Percentiles rank a stretch among this genome's conserved stretches.
Conservation (phyloP, 1,284 basidiomycete species). For the Ganoderma leucocontextum region DNA sequence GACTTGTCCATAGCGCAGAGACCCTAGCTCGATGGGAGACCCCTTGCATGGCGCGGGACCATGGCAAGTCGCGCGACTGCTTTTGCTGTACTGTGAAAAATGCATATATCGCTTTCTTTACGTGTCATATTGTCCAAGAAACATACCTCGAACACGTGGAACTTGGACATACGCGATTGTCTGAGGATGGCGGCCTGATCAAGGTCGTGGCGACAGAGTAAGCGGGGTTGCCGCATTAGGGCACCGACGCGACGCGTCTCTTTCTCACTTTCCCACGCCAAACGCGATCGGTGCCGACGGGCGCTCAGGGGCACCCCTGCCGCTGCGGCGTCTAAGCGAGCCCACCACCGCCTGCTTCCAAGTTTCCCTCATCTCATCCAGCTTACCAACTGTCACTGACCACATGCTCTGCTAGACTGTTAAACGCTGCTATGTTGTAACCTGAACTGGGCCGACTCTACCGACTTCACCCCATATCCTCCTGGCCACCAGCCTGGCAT, state of each 20-base stretch:
- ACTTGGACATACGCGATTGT: constrained; percentile 29
- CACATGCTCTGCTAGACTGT: too few relatives aligned
- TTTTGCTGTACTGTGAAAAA: constrained; percentile 70
- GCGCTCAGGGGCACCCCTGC: neutral
- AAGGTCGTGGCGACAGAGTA: constrained; percentile 23
- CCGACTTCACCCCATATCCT: constrained; percentile 7
- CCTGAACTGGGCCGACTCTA: neutral
- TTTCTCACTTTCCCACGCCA: constrained; percentile 24
- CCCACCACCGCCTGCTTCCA: neutral
- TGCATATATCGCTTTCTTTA: neutral
- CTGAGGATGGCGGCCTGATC: neutral
- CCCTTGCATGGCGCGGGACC: constrained; percentile 68
- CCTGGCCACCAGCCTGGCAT: neutral
- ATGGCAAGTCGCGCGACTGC: constrained; percentile 71
- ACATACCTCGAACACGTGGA: constrained; percentile 36
- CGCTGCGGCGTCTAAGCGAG: too few relatives aligned
- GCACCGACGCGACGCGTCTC: constrained; percentile 32
- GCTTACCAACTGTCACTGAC: neutral
- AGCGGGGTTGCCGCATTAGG: constrained; percentile 26
- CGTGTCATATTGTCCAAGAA: neutral
- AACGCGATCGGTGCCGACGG: constrained; percentile 14
- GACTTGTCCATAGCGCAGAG: constrained; percentile 68
- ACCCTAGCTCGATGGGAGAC: constrained; percentile 58
- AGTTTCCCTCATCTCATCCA: neutral
- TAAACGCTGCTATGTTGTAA: constrained; percentile 1